A percentile compares a stretch with the other conserved stretches of the same genome.
Conservation (phyloP, 768 basidiomycete genomes). For the Botryobasidium botryosum region DNA sequence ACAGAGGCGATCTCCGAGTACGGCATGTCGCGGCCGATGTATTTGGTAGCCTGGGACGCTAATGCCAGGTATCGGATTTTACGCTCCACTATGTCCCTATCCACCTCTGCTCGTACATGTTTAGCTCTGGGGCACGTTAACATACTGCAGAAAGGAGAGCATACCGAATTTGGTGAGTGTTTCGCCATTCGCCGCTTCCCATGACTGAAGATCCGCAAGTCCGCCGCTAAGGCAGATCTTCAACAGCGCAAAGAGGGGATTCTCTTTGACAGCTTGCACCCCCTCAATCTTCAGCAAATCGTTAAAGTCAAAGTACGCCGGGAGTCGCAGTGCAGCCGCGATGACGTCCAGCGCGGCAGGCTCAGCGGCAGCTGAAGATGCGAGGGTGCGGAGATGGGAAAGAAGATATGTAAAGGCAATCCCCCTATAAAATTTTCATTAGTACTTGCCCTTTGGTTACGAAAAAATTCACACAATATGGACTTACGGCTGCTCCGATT, state of each 20-base stretch:
- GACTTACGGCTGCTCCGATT: conserved; percentile 40
- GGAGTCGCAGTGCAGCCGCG: conserved; percentile 44
- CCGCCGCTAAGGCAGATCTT: conserved; percentile 55
- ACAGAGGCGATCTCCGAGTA: conserved; percentile 53
- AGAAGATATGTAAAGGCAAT: conserved; percentile 48
- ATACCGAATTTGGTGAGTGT: conserved; percentile 41
- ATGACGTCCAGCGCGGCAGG: conserved; percentile 43
- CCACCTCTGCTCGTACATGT: conserved; percentile 29
- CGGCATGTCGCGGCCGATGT: conserved; percentile 54
- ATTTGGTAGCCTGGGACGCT: conserved; percentile 57
- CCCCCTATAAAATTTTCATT: conserved; percentile 24
- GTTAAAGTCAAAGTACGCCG: conserved; percentile 66
- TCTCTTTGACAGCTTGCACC: conserved; percentile 43
- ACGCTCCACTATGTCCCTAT: conserved; percentile 40
- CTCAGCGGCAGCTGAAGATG: conserved; percentile 34
- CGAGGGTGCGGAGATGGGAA: conserved; percentile 40
- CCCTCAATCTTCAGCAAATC: conserved; percentile 59
- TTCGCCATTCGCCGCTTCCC: conserved; percentile 35
- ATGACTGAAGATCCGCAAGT: conserved; percentile 41
- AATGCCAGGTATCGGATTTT: conserved; percentile 69
- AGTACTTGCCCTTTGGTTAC: neutral
- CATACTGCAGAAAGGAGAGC: conserved; percentile 17
- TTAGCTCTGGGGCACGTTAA: neutral
- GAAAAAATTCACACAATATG: neutral
- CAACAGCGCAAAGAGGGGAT: conserved; percentile 58